Base-by-base conservation (phyloP, 352 stramenopile species). In the Globisporangium nagaii region DNA sequence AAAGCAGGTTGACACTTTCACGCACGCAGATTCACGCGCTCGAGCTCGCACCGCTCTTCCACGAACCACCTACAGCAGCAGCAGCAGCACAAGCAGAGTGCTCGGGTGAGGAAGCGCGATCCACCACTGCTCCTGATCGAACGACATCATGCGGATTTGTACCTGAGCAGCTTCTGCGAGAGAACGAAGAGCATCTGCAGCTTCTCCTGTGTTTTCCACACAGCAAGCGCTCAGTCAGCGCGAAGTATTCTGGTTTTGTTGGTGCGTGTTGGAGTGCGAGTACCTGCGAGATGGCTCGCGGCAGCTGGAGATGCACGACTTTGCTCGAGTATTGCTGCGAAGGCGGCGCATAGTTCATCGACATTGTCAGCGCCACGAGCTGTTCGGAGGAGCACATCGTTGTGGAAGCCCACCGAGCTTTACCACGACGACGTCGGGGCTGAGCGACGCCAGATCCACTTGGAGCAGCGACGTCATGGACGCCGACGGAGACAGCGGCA, bases 151-250 rank as follows among this genome's bases (percentile, higher is more conserved):
- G n/a, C n/a, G n/a, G n/a, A 27, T 7, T 32, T 19, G 19, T 30
- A 73, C 64, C 40, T 52, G 3, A 76, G 31, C 25, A 76, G 55
- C 53, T 76, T 76, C 37, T 76, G 68, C 6, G 53, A 57, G 22
- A 76, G 30, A n/a, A 70, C 50, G 39, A 76, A 67, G 37, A 76
- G 61, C 65, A 73, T 73, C 25, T 70, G 60, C 1, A 71, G 36
- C 36, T 73, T 70, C 17, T 76, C 68, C 68, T 76, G 44, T 31
- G 6, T 35, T 31, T 19, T n/a, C n/a, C n/a, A n/a, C n/a, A n/a
- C n/a, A n/a, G n/a, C n/a, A n/a, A n/a, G n/a, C n/a, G n/a, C n/a
- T n/a, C n/a, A n/a, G n/a, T n/a, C n/a, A n/a, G n/a, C n/a, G n/a
- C n/a, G n/a, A n/a, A n/a, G n/a, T n/a, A n/a, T n/a, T n/a, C n/a